Conservation (phyloP, 176 grass and related monocot genomes). For the Thalia dealbata region DNA sequence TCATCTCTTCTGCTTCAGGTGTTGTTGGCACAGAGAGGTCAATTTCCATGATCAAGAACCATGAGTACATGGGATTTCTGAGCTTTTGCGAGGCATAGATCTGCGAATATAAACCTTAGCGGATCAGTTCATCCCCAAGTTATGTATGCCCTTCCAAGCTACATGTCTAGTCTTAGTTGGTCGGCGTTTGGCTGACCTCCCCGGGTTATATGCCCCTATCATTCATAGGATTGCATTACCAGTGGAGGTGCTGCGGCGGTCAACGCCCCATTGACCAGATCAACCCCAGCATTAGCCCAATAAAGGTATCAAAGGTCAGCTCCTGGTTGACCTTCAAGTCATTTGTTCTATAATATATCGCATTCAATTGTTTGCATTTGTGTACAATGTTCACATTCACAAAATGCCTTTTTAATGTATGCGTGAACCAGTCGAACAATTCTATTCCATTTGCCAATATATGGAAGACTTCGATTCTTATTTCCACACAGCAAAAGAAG, state of each 20-base stretch:
- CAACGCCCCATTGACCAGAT: background rate
- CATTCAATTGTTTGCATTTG: background rate
- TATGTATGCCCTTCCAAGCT: background rate
- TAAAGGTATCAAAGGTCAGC: background rate
- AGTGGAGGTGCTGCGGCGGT: background rate
- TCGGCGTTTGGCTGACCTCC: too few relatives aligned
- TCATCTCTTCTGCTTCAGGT: slow-evolving; percentile 30
- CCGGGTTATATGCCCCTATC: too few relatives aligned
- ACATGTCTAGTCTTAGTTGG: too few relatives aligned
- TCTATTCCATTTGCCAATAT: too few relatives aligned
- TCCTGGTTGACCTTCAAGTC: background rate
- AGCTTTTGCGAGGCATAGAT: slow-evolving; percentile 48
- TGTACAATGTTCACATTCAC: too few relatives aligned
- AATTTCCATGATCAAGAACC: slow-evolving; percentile 67
- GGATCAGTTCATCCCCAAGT: background rate
- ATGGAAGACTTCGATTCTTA: too few relatives aligned
- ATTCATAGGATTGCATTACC: background rate
- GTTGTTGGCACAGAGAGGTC: slow-evolving; percentile 71
- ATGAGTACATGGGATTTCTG: slow-evolving; percentile 91
- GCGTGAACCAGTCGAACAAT: background rate
- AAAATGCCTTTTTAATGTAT: background rate
- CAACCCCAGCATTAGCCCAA: background rate
- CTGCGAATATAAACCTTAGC: background rate
- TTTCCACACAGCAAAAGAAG: too few relatives aligned
- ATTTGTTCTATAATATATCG: background rate